Evolutionary conservation across 768 basidiomycete genomes (phyloP).

Genomic region (Panaeolus papilionaceus): DNA sequence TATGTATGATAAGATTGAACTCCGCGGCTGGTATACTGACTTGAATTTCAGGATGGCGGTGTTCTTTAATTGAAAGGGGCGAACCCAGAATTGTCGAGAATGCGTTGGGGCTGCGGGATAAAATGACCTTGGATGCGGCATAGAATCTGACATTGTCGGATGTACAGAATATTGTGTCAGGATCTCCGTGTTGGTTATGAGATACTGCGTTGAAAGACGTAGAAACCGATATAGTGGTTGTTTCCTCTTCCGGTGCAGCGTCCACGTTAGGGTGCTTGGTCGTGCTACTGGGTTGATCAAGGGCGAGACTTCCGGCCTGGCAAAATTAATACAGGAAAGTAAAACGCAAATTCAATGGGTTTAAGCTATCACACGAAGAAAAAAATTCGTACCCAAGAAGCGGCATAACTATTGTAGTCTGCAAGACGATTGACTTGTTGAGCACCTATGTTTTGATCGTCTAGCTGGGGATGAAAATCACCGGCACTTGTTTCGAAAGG

Average conservation of each 20-base stretch:
- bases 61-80: conserved; percentile 19
- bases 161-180: conserved; percentile 34
- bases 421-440: neutral
- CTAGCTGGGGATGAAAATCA: neutral
- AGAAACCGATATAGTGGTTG: neutral
- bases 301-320: too few relatives aligned
- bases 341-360: too few relatives aligned
- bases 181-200: conserved; percentile 25
- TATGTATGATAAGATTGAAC: conserved; percentile 33
- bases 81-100: conserved; percentile 26
- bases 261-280: too few relatives aligned
- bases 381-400: neutral
- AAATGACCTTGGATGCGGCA: conserved; percentile 27
- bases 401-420: neutral
- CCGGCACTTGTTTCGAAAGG: neutral
- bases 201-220: neutral
- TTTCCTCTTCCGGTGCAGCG: neutral
- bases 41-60: conserved; percentile 25
- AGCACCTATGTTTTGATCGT: neutral
- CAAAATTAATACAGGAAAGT: too few relatives aligned
- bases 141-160: conserved; percentile 38
- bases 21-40: conserved; percentile 29
- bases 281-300: too few relatives aligned
- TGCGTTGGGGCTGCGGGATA: conserved; percentile 22
- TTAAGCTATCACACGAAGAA: too few relatives aligned